phyloP scores from a whole-genome alignment of 2,329 filamentous ascomycete species.

The Mycosphaerelloides madeirae region DNA sequence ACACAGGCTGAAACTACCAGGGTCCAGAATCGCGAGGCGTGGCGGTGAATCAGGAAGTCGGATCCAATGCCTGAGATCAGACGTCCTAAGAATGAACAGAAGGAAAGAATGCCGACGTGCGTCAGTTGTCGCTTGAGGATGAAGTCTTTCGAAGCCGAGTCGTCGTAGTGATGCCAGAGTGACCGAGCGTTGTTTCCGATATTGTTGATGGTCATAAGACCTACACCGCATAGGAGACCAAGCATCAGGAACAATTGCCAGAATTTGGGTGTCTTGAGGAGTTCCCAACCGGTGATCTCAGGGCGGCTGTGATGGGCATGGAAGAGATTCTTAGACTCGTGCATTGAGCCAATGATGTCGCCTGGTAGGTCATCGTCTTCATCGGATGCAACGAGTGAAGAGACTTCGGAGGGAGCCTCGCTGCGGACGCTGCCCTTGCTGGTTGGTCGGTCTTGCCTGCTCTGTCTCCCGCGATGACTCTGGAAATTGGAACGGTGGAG shows the following conservation, averaged over 20 bases:
- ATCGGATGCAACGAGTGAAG: conserved; percentile 66
- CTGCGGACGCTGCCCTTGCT: conserved; percentile 10
- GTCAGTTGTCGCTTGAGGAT: conserved; percentile 78
- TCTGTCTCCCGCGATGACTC: neutral
- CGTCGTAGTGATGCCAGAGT: conserved; percentile 81
- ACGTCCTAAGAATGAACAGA: conserved; percentile 79
- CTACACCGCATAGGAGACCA: conserved; percentile 85
- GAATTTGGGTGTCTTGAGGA: conserved; percentile 72
- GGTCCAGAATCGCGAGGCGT: conserved; percentile 86
- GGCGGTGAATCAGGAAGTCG: conserved; percentile 77
- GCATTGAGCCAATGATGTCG: conserved; percentile 37
- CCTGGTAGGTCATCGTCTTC: conserved; percentile 48
- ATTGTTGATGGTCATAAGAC: conserved; percentile 99
- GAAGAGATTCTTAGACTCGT: conserved; percentile 32
- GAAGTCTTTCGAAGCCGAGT: conserved; percentile 64
- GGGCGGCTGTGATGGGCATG: conserved; percentile 61
- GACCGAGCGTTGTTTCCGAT: conserved; percentile 84
- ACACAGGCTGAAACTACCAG: conserved; percentile 70
- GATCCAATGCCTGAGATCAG: conserved; percentile 75
- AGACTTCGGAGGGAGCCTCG: conserved; percentile 63
- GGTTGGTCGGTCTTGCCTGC: conserved; percentile 4
- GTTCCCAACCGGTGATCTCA: conserved; percentile 82
- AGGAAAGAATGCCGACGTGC: conserved; percentile 90
- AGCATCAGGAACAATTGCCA: conserved; percentile 88
- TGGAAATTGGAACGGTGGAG: conserved; percentile 11